phyloP scores from a whole-genome alignment of 164 flowering plant genomes.

The Annona cherimola region DNA sequence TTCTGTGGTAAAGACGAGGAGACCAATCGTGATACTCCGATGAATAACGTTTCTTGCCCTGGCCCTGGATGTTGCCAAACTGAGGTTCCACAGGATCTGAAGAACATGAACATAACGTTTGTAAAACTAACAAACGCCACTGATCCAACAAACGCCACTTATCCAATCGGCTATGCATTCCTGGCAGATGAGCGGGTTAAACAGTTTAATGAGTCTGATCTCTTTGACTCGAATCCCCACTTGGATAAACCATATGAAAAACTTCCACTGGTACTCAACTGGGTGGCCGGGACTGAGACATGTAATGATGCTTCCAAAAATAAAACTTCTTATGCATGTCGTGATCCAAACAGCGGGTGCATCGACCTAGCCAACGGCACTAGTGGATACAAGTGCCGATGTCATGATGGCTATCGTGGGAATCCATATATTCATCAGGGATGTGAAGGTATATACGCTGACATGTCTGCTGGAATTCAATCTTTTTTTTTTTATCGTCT shows the following conservation, averaged over 20 bases:
- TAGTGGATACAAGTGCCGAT: conserved; percentile 17
- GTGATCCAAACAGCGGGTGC: conserved; percentile 3
- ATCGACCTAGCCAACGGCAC: neutral
- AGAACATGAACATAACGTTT: neutral
- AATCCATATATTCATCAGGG: conserved; percentile 19
- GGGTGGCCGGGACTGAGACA: conserved; percentile 4
- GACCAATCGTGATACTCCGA: too few species aligned
- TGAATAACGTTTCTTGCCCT: too few species aligned
- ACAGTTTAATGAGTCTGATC: conserved; percentile 5
- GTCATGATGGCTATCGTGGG: conserved; percentile 13
- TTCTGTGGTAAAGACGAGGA: too few species aligned
- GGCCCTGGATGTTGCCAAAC: conserved; percentile 1
- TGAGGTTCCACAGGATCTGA: conserved; percentile 1
- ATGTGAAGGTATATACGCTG: conserved; percentile 25
- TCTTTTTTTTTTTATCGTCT: too few species aligned
- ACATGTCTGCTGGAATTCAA: too few species aligned
- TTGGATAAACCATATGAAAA: too few species aligned
- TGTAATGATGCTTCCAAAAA: conserved; percentile 9
- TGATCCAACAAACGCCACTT: neutral
- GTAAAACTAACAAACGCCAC: neutral
- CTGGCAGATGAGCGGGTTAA: conserved; percentile 2
- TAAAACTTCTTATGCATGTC: conserved; percentile 5
- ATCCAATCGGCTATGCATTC: conserved; percentile 17
- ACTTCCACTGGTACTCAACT: conserved; percentile 14
- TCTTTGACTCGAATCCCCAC: neutral